phyloP scores from a whole-genome alignment of 2,329 filamentous ascomycete genomes.

The Colletotrichum sublineola region DNA sequence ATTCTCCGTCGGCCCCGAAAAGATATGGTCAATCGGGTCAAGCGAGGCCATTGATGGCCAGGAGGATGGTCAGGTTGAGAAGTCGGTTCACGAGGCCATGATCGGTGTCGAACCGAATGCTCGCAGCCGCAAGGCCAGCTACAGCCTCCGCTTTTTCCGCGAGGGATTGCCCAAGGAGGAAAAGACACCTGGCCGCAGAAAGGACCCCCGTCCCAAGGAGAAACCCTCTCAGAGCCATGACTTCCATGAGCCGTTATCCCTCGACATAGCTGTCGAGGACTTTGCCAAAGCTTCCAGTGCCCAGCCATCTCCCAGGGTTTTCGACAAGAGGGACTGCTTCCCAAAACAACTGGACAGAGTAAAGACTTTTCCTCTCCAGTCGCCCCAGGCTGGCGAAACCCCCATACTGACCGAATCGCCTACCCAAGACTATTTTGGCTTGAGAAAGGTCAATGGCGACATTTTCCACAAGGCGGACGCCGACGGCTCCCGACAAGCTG shows the following conservation, averaged over 20 bases:
- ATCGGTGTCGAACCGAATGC: conserved; percentile 72
- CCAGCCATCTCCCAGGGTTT: conserved; percentile 43
- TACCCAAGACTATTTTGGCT: conserved; percentile 41
- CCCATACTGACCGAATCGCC: conserved; percentile 41
- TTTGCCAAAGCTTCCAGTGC: conserved; percentile 35
- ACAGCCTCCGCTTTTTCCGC: conserved; percentile 76
- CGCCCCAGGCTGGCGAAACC: conserved; percentile 36
- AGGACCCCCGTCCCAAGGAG: conserved; percentile 61
- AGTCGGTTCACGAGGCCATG: conserved; percentile 73
- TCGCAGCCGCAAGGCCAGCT: conserved; percentile 76
- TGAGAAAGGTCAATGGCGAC: conserved; percentile 41
- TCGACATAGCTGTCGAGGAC: conserved; percentile 41
- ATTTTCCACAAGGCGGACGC: conserved; percentile 43
- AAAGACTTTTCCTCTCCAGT: conserved; percentile 39
- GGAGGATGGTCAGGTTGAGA: conserved; percentile 71
- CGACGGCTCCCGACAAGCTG: conserved; percentile 6
- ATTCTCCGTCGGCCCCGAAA: conserved; percentile 63
- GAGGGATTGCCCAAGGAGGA: conserved; percentile 73
- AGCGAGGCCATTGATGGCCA: conserved; percentile 60
- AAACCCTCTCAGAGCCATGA: conserved; percentile 56
- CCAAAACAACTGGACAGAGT: conserved; percentile 34
- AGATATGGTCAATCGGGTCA: conserved; percentile 74
- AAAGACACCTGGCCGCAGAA: conserved; percentile 61
- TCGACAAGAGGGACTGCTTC: conserved; percentile 43
- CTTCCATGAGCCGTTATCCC: conserved; percentile 36